phyloP scores from a whole-genome alignment of 257 asterid genomes.

The Misopates orontium region DNA sequence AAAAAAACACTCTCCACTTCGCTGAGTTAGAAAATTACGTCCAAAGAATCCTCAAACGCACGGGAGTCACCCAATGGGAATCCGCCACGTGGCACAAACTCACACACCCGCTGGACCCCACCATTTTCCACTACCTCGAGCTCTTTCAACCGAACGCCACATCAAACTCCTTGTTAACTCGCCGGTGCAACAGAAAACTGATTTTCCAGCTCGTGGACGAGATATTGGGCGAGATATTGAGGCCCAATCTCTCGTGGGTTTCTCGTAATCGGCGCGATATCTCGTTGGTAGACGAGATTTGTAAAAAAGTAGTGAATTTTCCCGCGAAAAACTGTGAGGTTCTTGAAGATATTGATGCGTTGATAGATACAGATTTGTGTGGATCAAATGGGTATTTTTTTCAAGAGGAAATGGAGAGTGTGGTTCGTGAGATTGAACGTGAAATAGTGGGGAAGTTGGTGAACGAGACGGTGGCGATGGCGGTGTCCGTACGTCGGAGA shows the following conservation, averaged over 20 bases:
- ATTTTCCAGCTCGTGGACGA: constrained; percentile 72
- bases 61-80: constrained; percentile 50
- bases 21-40: constrained; percentile 50
- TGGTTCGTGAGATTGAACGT: constrained; percentile 62
- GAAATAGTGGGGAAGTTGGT: constrained; percentile 56
- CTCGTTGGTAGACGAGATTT: constrained; percentile 37
- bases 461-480: constrained; percentile 52
- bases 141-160: constrained; percentile 47
- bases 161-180: constrained; percentile 26
- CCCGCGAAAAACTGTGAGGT: constrained; percentile 62
- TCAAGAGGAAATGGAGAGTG: constrained; percentile 49
- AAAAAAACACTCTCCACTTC: constrained; percentile 32
- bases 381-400: background rate
- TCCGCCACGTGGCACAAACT: constrained; percentile 45
- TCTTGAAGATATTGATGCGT: constrained; percentile 64
- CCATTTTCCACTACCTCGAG: constrained; percentile 74
- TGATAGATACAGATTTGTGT: constrained; percentile 50
- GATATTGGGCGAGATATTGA: constrained; percentile 49
- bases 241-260: constrained; percentile 30
- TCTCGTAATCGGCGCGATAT: constrained; percentile 10
- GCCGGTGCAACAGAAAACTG: constrained; percentile 61
- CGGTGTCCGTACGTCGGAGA: constrained; percentile 33
- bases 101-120: constrained; percentile 81
- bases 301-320: constrained; percentile 39
- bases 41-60: constrained; percentile 59